Conservation (phyloP, 73 alveolate genomes). For the Paramecium sexaurelia region DNA sequence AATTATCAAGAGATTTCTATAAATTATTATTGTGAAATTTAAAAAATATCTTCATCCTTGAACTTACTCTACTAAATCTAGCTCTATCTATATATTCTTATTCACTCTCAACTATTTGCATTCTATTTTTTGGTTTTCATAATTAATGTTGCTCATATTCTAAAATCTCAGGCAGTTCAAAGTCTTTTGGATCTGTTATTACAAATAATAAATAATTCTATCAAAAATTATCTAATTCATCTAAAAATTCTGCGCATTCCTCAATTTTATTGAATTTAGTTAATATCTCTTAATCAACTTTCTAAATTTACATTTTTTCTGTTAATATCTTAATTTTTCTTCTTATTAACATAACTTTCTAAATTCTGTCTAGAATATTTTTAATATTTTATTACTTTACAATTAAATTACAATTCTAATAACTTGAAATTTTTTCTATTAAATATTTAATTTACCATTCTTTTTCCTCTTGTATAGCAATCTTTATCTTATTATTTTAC, state of each 20-base stretch:
- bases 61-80: conserved; percentile 40
- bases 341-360: conserved; percentile 5
- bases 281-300: neutral
- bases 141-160: neutral
- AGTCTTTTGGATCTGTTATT: neutral
- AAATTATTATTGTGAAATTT: conserved; percentile 34
- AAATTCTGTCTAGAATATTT: neutral
- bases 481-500: neutral
- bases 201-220: conserved; percentile 14
- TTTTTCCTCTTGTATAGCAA: neutral
- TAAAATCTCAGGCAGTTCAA: conserved; percentile 14
- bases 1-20: neutral
- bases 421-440: neutral
- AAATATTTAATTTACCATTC: neutral
- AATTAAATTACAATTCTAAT: neutral
- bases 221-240: conserved; percentile 56
- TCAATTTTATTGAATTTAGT: conserved; percentile 43
- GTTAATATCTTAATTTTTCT: neutral
- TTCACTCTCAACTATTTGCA: neutral
- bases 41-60: conserved; percentile 43
- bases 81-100: conserved; percentile 60
- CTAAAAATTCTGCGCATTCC: conserved; percentile 58
- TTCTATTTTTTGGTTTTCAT: conserved; percentile 27
- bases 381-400: neutral
- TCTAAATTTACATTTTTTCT: neutral